Percentiles rank a stretch among this genome's conserved stretches.
Evolutionary conservation across 228 moss, liverwort and hornwort genomes (phyloP).

Genomic region (Sphagnum magellanicum): DNA sequence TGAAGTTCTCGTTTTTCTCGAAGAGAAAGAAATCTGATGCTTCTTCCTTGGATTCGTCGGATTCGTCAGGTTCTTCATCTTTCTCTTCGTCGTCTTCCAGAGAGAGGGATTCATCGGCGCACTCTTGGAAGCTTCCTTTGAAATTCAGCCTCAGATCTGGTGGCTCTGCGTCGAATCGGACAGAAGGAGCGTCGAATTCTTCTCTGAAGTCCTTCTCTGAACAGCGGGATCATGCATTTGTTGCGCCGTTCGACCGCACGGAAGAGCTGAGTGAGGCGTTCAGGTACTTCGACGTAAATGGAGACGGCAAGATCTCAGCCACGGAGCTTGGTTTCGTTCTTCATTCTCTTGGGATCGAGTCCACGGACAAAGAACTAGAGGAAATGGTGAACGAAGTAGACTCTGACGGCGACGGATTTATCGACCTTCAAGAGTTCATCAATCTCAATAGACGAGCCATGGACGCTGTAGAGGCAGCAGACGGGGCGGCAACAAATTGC

Average conservation of each 20-base stretch:
- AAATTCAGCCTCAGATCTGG: too few species aligned
- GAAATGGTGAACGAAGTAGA: slow-evolving; percentile 9
- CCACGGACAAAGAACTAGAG: slow-evolving; percentile 8
- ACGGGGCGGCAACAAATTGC: slow-evolving; percentile 8
- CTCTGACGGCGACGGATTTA: slow-evolving; percentile 13
- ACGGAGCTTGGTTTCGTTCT: slow-evolving; percentile 10
- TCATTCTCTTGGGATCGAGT: slow-evolving; percentile 6
- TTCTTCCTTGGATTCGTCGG: too few species aligned
- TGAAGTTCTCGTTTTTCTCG: too few species aligned
- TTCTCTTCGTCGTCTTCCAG: too few species aligned
- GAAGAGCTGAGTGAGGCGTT: slow-evolving; percentile 5
- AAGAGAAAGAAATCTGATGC: too few species aligned
- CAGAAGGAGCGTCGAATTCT: too few species aligned
- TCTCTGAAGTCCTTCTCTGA: too few species aligned
- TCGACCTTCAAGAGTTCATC: slow-evolving; percentile 11
- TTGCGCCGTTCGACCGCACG: background rate
- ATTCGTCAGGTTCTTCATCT: too few species aligned
- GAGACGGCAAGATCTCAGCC: slow-evolving; percentile 13
- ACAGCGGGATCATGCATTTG: background rate
- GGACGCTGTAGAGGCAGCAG: slow-evolving; percentile 12
- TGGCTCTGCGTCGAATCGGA: too few species aligned
- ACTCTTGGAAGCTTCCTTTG: too few species aligned
- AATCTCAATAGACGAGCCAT: slow-evolving; percentile 9
- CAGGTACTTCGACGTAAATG: slow-evolving; percentile 9
- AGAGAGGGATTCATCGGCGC: too few species aligned